phyloP scores from a whole-genome alignment of 2,329 filamentous ascomycete species.

The Verticillium klebahnii region DNA sequence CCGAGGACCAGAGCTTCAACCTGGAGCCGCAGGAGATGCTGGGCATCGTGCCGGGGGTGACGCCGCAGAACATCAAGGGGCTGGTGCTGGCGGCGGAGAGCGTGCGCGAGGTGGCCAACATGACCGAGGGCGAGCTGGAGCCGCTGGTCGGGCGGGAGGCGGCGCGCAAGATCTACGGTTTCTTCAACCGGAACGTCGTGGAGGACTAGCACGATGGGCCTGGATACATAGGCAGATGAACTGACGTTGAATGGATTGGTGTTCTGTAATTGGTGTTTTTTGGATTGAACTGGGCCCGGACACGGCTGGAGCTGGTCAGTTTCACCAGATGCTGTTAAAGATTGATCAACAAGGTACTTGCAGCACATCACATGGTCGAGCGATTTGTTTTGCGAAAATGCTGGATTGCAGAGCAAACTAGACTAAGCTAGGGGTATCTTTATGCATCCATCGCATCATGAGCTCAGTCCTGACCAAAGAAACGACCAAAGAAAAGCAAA shows the following conservation, averaged over 20 bases:
- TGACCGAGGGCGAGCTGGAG: constrained; percentile 68
- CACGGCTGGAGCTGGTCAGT: no score
- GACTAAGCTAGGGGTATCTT: neutral
- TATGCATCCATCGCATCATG: neutral
- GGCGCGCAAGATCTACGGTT: constrained; percentile 69
- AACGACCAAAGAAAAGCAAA: neutral
- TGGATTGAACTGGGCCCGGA: no score
- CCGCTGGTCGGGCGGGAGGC: constrained; percentile 73
- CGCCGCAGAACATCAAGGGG: constrained; percentile 68
- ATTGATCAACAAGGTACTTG: no score
- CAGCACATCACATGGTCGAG: no score
- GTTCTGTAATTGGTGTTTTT: no score
- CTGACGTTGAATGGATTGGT: no score
- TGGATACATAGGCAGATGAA: no score
- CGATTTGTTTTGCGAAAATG: neutral
- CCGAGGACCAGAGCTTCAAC: constrained; percentile 71
- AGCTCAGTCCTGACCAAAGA: neutral
- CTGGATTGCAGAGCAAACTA: neutral
- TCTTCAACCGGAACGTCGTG: constrained; percentile 68
- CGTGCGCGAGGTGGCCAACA: constrained; percentile 80
- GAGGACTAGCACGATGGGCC: constrained; percentile 35
- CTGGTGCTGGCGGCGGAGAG: constrained; percentile 70
- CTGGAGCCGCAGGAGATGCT: constrained; percentile 89
- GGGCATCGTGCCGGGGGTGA: constrained; percentile 77
- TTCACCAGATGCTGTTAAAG: no score